Percentiles rank a stretch among this genome's conserved stretches.
Conservation (phyloP, 2,329 filamentous ascomycete genomes). For the Ophiognomonia clavigignenti-juglandacearum region DNA sequence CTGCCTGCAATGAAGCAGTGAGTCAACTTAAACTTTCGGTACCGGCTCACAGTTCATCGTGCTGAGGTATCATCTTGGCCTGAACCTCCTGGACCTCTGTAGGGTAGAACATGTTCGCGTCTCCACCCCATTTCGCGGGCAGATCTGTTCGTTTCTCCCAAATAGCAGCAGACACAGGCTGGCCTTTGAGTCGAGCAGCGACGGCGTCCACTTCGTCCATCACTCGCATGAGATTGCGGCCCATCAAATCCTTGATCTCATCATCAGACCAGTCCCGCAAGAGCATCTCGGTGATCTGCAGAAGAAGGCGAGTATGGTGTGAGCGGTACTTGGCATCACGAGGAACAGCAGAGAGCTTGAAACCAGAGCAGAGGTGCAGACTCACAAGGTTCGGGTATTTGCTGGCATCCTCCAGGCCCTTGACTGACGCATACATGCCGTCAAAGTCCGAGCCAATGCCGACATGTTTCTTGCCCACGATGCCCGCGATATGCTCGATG, state of each 20-base stretch:
- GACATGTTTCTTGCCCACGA: conserved; percentile 31
- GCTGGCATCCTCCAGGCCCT: conserved; percentile 23
- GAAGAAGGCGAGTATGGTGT: neutral
- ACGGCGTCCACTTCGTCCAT: conserved; percentile 15
- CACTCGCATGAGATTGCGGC: conserved; percentile 15
- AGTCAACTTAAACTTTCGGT: too few relatives aligned
- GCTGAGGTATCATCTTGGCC: conserved; percentile 8
- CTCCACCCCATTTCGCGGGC: conserved; percentile 12
- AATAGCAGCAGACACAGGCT: conserved; percentile 6
- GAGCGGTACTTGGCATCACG: too few relatives aligned
- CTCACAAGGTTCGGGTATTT: conserved; percentile 24
- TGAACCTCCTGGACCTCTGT: conserved; percentile 11
- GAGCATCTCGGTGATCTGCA: conserved; percentile 16
- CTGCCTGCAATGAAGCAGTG: too few relatives aligned
- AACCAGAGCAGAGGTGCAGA: neutral
- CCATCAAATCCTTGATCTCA: conserved; percentile 15
- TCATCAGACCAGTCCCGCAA: conserved; percentile 12
- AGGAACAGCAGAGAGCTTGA: too few relatives aligned
- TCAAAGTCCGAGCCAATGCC: conserved; percentile 34
- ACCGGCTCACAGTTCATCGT: conserved; percentile 10
- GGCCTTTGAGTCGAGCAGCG: conserved; percentile 7
- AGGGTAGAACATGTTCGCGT: conserved; percentile 10
- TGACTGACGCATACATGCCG: conserved; percentile 25
- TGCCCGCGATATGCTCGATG: conserved; percentile 23
- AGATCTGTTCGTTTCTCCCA: conserved; percentile 14